Conservation (phyloP, 164 flowering plant species). For the Piper betle region DNA sequence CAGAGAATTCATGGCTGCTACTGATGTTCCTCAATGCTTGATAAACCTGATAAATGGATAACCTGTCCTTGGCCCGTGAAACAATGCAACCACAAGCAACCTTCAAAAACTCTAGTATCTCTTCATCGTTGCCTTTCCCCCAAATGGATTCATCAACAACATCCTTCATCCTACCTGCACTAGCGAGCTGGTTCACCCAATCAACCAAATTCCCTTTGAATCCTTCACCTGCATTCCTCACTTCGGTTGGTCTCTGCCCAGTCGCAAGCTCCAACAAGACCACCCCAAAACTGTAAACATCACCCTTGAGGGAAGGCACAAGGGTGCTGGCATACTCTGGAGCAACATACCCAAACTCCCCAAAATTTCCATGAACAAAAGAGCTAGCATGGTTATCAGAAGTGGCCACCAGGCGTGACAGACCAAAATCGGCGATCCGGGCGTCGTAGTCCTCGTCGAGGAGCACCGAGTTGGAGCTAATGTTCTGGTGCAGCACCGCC, state of each 20-base stretch:
- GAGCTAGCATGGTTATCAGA: constrained; percentile 26
- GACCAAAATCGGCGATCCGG: constrained; percentile 45
- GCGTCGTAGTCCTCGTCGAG: constrained; percentile 61
- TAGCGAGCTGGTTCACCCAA: constrained; percentile 35
- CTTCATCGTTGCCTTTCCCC: constrained; percentile 45
- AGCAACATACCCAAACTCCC: constrained; percentile 67
- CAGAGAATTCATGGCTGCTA: constrained; percentile 30
- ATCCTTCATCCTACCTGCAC: constrained; percentile 31
- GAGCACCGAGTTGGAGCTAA: constrained; percentile 46
- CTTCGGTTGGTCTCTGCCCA: constrained; percentile 47
- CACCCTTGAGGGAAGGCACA: constrained; percentile 52
- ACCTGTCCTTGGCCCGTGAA: constrained; percentile 55
- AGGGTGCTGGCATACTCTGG: constrained; percentile 55
- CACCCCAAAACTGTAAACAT: constrained; percentile 60
- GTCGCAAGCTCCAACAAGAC: constrained; percentile 55
- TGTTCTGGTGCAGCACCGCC: constrained; percentile 38
- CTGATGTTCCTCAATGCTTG: constrained; percentile 37
- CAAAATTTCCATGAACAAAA: constrained; percentile 34
- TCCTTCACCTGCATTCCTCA: constrained; percentile 30
- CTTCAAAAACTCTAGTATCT: constrained; percentile 35
- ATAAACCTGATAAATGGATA: constrained; percentile 43
- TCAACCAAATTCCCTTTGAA: constrained; percentile 52
- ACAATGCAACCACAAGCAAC: constrained; percentile 47
- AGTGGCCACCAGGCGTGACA: constrained; percentile 33
- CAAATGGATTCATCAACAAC: constrained; percentile 30